Percentiles rank a stretch among this genome's conserved stretches.
These are phyloP conservation scores for Ustilago cynodontis DNA, from an alignment of 1,284 basidiomycete genomes.

Conservation along the genomic window DNA sequence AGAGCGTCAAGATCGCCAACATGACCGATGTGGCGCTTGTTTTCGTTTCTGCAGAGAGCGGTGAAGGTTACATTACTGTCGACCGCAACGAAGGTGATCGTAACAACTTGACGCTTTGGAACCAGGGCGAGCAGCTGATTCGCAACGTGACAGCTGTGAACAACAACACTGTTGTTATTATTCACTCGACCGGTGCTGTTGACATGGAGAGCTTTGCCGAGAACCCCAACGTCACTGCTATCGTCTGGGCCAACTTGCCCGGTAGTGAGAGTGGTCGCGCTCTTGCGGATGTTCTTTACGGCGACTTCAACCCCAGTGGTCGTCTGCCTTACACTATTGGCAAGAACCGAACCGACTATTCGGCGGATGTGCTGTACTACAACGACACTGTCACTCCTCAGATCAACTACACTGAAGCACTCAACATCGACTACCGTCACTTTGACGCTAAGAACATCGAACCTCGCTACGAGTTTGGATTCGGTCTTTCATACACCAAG, in stretches of 20 bases:
- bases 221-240: slow-evolving; percentile 63
- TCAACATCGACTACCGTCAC: slow-evolving; percentile 59
- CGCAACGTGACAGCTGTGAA: slow-evolving; percentile 51
- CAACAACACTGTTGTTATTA: slow-evolving; percentile 64
- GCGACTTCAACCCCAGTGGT: slow-evolving; percentile 60
- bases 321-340: slow-evolving; percentile 64
- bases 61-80: slow-evolving; percentile 71
- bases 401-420: slow-evolving; percentile 61
- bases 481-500: slow-evolving; percentile 61
- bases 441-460: slow-evolving; percentile 55
- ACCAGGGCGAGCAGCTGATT: slow-evolving; percentile 76
- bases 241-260: slow-evolving; percentile 57
- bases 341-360: slow-evolving; percentile 54
- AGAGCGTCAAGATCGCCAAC: slow-evolving; percentile 55
- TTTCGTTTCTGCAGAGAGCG: slow-evolving; percentile 73
- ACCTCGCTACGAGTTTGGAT: slow-evolving; percentile 61
- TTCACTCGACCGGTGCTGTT: slow-evolving; percentile 57
- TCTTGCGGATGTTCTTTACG: slow-evolving; percentile 58
- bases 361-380: slow-evolving; percentile 55
- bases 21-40: slow-evolving; percentile 74
- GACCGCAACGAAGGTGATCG: slow-evolving; percentile 74
- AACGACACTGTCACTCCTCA: slow-evolving; percentile 48
- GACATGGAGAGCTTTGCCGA: slow-evolving; percentile 58
- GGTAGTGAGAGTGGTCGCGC: slow-evolving; percentile 60
- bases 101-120: slow-evolving; percentile 84